phyloP scores from a whole-genome alignment of 202 grass and related monocot species.

The Brachypodium distachyon region DNA sequence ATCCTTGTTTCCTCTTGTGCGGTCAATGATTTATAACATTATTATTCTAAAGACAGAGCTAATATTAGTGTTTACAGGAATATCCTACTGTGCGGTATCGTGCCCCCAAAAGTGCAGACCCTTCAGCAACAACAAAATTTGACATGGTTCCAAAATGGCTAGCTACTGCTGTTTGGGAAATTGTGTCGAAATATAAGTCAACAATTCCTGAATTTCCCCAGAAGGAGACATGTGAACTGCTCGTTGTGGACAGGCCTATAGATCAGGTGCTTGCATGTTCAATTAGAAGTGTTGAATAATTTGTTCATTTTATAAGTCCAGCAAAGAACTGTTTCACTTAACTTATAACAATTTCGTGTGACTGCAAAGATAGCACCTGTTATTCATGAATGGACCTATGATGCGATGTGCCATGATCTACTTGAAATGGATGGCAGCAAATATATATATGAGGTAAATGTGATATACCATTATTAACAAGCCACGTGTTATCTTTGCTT shows the following conservation, averaged over 20 bases:
- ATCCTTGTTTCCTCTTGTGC: constrained; percentile 6
- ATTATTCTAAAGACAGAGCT: constrained; percentile 20
- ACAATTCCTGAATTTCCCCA: constrained; percentile 87
- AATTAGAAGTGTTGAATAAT: not conserved
- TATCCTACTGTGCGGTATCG: constrained; percentile 74
- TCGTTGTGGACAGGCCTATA: constrained; percentile 77
- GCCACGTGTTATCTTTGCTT: not conserved
- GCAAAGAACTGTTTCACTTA: constrained; percentile 4
- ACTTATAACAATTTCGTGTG: constrained; percentile 36
- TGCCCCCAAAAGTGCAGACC: constrained; percentile 57
- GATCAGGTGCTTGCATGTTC: constrained; percentile 60
- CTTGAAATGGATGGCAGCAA: constrained; percentile 88
- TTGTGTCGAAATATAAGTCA: constrained; percentile 71
- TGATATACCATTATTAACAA: constrained; percentile 7
- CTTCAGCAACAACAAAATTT: constrained; percentile 35
- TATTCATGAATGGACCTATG: constrained; percentile 99
- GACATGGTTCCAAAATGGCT: constrained; percentile 84
- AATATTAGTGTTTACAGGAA: constrained; percentile 45
- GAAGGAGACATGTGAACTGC: constrained; percentile 90
- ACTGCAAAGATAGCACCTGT: constrained; percentile 77
- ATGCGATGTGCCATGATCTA: constrained; percentile 95
- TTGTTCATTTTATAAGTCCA: constrained; percentile 4
- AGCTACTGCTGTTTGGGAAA: constrained; percentile 74
- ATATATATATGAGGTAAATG: constrained; percentile 75
- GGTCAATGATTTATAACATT: constrained; percentile 4